These are phyloP conservation scores for Pulveroboletus sp. DNA, from an alignment of 768 basidiomycete species.

Conservation along the genomic window DNA sequence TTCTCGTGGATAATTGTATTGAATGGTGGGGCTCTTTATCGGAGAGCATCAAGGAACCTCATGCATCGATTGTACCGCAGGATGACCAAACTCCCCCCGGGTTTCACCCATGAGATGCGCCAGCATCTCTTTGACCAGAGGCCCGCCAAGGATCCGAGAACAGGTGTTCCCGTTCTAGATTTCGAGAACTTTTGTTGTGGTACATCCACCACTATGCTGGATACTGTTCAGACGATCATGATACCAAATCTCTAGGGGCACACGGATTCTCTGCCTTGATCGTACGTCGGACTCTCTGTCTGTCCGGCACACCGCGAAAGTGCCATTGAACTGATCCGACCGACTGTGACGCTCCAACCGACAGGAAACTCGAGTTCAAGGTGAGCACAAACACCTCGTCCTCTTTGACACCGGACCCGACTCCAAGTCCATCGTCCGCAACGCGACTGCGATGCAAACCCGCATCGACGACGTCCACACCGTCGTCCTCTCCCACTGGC, in stretches of 20 bases:
- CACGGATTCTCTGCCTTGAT: conserved; percentile 84
- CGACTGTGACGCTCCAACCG: no score
- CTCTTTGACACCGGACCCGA: conserved; percentile 88
- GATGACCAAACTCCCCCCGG: conserved; percentile 77
- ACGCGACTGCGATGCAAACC: conserved; percentile 56
- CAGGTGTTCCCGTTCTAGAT: conserved; percentile 63
- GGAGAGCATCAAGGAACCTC: not conserved
- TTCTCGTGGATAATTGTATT: conserved; percentile 72
- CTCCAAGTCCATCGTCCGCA: conserved; percentile 67
- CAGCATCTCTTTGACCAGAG: conserved; percentile 55
- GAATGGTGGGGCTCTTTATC: conserved; percentile 57
- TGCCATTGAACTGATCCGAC: no score
- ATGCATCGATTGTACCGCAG: conserved; percentile 35
- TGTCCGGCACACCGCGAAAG: no score
- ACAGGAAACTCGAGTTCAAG: conserved; percentile 57
- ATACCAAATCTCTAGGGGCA: conserved; percentile 45
- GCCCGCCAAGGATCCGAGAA: conserved; percentile 39
- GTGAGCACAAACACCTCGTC: conserved; percentile 44
- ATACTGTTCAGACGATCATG: not conserved
- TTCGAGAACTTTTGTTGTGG: conserved; percentile 71
- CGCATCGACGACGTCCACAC: conserved; percentile 53
- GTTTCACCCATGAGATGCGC: conserved; percentile 68
- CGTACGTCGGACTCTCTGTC: no score
- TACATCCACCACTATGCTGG: conserved; percentile 27
- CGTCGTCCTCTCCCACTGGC: conserved; percentile 78